phyloP scores from a whole-genome alignment of 495 filamentous ascomycete genomes.

The Tuber calosporum region DNA sequence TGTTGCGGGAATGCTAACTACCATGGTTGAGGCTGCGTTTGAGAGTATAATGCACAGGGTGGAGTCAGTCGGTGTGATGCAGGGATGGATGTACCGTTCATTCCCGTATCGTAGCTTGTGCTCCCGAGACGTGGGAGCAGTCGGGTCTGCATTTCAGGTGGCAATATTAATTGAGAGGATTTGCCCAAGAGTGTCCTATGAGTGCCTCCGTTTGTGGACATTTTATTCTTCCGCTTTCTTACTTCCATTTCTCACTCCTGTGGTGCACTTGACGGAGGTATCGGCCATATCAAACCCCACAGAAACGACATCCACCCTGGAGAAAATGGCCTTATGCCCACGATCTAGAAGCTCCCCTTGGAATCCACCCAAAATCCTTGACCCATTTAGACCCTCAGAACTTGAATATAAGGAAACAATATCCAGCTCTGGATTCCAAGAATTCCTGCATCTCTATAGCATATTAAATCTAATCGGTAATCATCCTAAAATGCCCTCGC shows the following conservation, averaged over 20 bases:
- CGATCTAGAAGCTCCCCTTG: conserved; percentile 34
- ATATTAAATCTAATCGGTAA: too few species aligned
- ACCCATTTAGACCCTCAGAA: conserved; percentile 17
- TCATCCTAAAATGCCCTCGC: conserved; percentile 13
- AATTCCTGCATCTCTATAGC: conserved; percentile 30
- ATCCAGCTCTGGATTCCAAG: conserved; percentile 27
- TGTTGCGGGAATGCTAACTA: too few species aligned
- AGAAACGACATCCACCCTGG: conserved; percentile 8
- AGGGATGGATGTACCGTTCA: conserved; percentile 37
- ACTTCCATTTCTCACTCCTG: background rate
- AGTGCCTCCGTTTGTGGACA: background rate
- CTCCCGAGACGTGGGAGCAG: conserved; percentile 34
- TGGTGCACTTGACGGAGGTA: conserved; percentile 4
- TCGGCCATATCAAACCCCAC: conserved; percentile 19
- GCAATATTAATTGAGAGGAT: conserved; percentile 27
- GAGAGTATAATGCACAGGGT: conserved; percentile 32
- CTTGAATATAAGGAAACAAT: conserved; percentile 33
- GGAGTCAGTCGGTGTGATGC: conserved; percentile 21
- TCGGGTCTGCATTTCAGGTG: conserved; percentile 10
- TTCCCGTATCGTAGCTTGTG: conserved; percentile 18
- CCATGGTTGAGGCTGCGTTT: too few species aligned
- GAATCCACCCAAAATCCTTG: conserved; percentile 37
- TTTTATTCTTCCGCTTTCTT: too few species aligned
- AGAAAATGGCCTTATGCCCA: conserved; percentile 29
- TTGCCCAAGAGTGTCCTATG: conserved; percentile 29